Conservation (phyloP, 495 filamentous ascomycete species). For the Aspergillus asperescens region DNA sequence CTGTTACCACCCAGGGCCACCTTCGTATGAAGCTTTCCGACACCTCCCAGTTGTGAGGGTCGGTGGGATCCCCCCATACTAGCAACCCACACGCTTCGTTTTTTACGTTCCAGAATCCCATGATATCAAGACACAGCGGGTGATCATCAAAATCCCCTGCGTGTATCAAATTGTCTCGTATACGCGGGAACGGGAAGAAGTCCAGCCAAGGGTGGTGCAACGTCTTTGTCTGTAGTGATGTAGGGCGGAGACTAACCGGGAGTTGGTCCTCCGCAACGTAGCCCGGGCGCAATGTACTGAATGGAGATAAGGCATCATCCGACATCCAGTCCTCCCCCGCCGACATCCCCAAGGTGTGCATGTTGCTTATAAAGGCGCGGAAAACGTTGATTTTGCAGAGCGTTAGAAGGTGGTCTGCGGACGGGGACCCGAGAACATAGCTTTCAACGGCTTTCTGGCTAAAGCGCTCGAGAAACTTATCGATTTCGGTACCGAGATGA, state of each 20-base stretch:
- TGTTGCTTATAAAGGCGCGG: slow-evolving; percentile 30
- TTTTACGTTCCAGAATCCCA: slow-evolving; percentile 39
- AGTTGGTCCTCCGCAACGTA: slow-evolving; percentile 14
- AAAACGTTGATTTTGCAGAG: slow-evolving; percentile 41
- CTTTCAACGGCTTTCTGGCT: slow-evolving; percentile 27
- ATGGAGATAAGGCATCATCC: slow-evolving; percentile 32
- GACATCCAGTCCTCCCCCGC: slow-evolving; percentile 21
- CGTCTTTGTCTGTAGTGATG: slow-evolving; percentile 35
- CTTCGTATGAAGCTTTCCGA: slow-evolving; percentile 45
- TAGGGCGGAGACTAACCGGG: slow-evolving; percentile 44
- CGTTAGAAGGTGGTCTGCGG: slow-evolving; percentile 38
- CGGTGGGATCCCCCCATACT: slow-evolving; percentile 50
- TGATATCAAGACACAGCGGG: slow-evolving; percentile 44
- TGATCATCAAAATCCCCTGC: slow-evolving; percentile 42
- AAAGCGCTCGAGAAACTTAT: slow-evolving; percentile 21
- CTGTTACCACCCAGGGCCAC: slow-evolving; percentile 48
- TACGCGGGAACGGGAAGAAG: slow-evolving; percentile 44
- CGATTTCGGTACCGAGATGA: slow-evolving; percentile 1
- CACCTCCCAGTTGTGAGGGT: slow-evolving; percentile 45
- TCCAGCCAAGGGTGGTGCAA: slow-evolving; percentile 52
- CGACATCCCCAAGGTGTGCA: slow-evolving; percentile 20
- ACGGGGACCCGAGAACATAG: slow-evolving; percentile 28
- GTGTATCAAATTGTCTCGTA: slow-evolving; percentile 48
- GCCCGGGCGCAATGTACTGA: slow-evolving; percentile 17
- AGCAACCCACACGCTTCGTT: slow-evolving; percentile 34